Evolutionary conservation across 108 stramenopile species (phyloP).

Genomic region (Fragilariopsis cylindrus): DNA sequence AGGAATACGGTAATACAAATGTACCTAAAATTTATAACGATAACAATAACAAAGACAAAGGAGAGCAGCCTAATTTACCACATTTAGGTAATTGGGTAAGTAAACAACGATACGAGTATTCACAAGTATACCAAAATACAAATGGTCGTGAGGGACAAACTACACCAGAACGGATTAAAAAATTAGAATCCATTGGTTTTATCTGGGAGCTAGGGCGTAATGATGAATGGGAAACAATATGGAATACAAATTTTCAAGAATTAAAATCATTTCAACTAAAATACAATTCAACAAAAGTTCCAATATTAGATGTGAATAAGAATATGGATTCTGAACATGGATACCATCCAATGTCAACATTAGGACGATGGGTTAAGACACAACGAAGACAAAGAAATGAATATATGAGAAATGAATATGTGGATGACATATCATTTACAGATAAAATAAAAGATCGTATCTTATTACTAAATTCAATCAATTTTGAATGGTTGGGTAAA

Average conservation of each 20-base stretch:
- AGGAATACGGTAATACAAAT: slow-evolving; percentile 15
- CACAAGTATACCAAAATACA: slow-evolving; percentile 9
- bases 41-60: not conserved
- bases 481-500: slow-evolving; percentile 44
- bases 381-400: slow-evolving; percentile 9
- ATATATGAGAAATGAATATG: not conserved
- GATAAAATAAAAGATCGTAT: slow-evolving; percentile 36
- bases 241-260: not conserved
- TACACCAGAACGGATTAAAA: not conserved
- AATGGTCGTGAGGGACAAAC: slow-evolving; percentile 3
- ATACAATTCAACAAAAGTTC: slow-evolving; percentile 3
- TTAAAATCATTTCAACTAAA: slow-evolving; percentile 1
- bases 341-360: slow-evolving; percentile 2
- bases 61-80: not conserved
- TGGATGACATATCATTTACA: slow-evolving; percentile 31
- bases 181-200: slow-evolving; percentile 17
- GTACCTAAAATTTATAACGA: slow-evolving; percentile 14
- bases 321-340: not conserved
- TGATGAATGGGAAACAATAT: slow-evolving; percentile 14
- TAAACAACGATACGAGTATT: slow-evolving; percentile 7
- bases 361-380: slow-evolving; percentile 18
- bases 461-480: slow-evolving; percentile 40
- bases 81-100: slow-evolving; percentile 14
- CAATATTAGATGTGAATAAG: slow-evolving; percentile 3
- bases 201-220: not conserved